Evolutionary conservation across 2,329 filamentous ascomycete genomes (phyloP), one percentile per base, ranked within the genome.

Genomic region (Exophiala lecanii-corni): DNA sequence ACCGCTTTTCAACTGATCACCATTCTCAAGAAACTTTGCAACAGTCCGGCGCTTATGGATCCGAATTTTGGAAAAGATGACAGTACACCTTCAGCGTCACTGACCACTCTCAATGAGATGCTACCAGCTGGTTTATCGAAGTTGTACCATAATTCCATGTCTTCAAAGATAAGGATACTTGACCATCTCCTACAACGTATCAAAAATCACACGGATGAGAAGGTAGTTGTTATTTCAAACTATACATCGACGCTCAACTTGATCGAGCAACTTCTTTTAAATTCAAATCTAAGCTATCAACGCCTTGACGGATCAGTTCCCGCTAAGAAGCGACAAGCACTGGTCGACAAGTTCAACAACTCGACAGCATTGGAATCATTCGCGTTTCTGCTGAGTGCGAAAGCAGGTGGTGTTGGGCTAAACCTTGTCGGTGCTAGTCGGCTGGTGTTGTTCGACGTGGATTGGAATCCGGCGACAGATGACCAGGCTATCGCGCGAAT

Each of bases 401-500:
- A 86, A 61, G 79, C 81, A 30, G 83, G 83, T 4, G 83, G 83
- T 3, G 73, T 78, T 1, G 83, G 83, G 2, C 68, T 87, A 34
- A 86, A 86, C 55, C 70, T 87, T 3, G 81, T 83, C 37, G 83
- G 83, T 7, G 83, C 82, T 4, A 83, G 79, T 21, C 75, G 83
- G 16, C 73, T 87, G 2, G 68, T 86, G 4, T 74, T 87, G 1
- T 86, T 84, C 54, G 83, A 87, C 54, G 76, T 84, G 6, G 83
- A 86, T 62, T 87, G 83, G 83, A 87, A 87, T 55, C 83, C 83
- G 1, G 80, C 81, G 1, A 84, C 79, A 0, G 83, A 87, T 55
- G 66, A 83, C 15, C 83, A 87, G 59, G 82, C 83, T 5, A 86
- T 86, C 81, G 83, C 82, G 9, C 78, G 83, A 10, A 82, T 86